Percentiles rank a stretch among this genome's conserved stretches.
Conservation (phyloP, 2,329 filamentous ascomycete genomes). For the Colletotrichum sp. region DNA sequence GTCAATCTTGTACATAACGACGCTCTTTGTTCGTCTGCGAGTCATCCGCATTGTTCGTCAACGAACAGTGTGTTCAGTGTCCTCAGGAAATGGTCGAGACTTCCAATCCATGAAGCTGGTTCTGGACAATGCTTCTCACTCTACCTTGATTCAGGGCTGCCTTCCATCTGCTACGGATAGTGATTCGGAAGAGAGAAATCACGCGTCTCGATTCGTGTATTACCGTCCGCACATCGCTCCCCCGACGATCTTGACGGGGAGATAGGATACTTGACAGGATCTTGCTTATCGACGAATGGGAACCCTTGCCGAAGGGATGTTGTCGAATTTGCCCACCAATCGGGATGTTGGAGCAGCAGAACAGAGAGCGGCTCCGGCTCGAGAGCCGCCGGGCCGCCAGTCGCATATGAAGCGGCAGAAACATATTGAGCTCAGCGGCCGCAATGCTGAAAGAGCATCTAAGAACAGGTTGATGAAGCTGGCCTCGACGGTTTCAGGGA, state of each 20-base stretch:
- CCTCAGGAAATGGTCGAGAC: not conserved
- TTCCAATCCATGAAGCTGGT: not conserved
- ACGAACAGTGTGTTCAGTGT: not conserved
- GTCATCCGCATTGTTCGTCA: not conserved
- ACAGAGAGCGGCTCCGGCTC: not conserved
- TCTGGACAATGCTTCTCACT: not conserved
- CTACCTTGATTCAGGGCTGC: not conserved
- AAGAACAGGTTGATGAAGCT: not conserved
- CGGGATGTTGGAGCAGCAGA: not conserved
- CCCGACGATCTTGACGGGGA: not conserved
- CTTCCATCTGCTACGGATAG: not conserved
- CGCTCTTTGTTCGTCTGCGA: not conserved
- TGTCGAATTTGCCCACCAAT: slow-evolving; percentile 3
- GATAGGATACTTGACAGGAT: not conserved
- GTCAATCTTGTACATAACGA: not conserved
- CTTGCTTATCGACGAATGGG: not conserved
- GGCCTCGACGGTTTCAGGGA: not conserved
- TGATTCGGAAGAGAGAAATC: not conserved
- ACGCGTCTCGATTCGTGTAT: not conserved
- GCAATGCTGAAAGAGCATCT: not conserved
- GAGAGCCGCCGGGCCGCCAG: slow-evolving; percentile 8
- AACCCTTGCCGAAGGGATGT: not conserved
- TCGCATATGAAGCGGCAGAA: not conserved
- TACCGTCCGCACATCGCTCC: not conserved
- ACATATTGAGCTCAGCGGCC: not conserved